Conservation (phyloP, 1,284 basidiomycete genomes). For the Farysia itapuensis region DNA sequence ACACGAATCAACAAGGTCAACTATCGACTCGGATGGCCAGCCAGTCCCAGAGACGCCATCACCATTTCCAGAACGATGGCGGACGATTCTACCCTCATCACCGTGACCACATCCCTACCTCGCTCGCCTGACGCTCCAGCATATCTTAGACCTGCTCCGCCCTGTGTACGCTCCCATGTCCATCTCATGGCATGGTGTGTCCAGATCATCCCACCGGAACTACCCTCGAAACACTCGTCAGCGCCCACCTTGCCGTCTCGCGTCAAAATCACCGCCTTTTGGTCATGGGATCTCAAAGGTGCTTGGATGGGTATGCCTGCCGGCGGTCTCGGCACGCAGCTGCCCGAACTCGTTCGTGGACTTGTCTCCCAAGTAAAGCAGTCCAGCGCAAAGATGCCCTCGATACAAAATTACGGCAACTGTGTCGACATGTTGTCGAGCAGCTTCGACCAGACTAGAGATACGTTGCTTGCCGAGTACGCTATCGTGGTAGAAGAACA, state of each 20-base stretch:
- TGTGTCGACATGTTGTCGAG: slow-evolving; percentile 77
- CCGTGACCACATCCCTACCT: slow-evolving; percentile 92
- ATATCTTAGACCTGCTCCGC: slow-evolving; percentile 88
- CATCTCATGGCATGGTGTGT: slow-evolving; percentile 89
- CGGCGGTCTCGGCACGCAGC: slow-evolving; percentile 63
- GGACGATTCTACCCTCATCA: slow-evolving; percentile 70
- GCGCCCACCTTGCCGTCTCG: background rate
- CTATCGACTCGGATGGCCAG: slow-evolving; percentile 92
- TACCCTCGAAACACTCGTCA: slow-evolving; percentile 53
- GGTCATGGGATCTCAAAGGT: slow-evolving; percentile 91
- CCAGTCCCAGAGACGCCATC: slow-evolving; percentile 66
- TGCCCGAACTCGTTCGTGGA: slow-evolving; percentile 77
- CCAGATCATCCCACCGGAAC: slow-evolving; percentile 66
- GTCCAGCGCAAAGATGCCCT: slow-evolving; percentile 73
- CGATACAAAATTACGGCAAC: slow-evolving; percentile 75
- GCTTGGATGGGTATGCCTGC: slow-evolving; percentile 67
- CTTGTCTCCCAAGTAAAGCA: slow-evolving; percentile 76
- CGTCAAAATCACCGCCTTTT: slow-evolving; percentile 76
- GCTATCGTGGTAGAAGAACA: slow-evolving; percentile 74
- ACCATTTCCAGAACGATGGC: slow-evolving; percentile 32
- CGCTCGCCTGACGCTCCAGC: slow-evolving; percentile 87
- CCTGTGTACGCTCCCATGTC: slow-evolving; percentile 88
- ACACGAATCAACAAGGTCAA: slow-evolving; percentile 86
- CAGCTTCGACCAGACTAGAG: slow-evolving; percentile 76
- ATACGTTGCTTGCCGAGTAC: slow-evolving; percentile 82